A percentile compares a stretch with the other conserved stretches of the same genome.
phyloP scores from a whole-genome alignment of 75 land plant species.

The Pinus taeda region DNA sequence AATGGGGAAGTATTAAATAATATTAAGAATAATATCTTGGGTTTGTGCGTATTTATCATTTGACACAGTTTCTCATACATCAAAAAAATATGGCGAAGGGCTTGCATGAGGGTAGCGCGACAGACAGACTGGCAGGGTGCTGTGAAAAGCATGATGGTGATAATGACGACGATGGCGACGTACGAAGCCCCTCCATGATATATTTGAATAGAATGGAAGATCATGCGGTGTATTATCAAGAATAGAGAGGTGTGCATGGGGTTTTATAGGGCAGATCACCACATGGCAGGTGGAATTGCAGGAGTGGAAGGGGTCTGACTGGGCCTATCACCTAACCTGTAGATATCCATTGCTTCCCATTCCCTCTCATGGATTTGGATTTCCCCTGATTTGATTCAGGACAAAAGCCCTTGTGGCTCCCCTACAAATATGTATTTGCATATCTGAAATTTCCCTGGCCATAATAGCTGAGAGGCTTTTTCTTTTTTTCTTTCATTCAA shows the following conservation, averaged over 20 bases:
- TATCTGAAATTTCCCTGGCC: neutral
- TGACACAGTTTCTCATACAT: conserved; percentile 2
- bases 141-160: neutral
- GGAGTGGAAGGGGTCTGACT: conserved; percentile 3
- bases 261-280: neutral
- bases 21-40: neutral
- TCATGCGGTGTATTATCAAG: neutral
- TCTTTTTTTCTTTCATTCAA: neutral
- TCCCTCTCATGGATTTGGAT: neutral
- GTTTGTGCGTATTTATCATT: conserved; percentile 4
- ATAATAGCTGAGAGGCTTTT: neutral
- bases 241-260: neutral
- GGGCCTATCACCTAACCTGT: neutral
- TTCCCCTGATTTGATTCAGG: neutral
- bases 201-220: neutral
- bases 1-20: neutral
- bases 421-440: neutral
- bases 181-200: neutral
- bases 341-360: neutral
- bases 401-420: neutral
- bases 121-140: neutral
- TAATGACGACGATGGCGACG: neutral
- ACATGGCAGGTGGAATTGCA: neutral
- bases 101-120: neutral
- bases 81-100: too few relatives aligned